Conservation (phyloP, 2,329 filamentous ascomycete species). For the Stagonosporopsis cucurbitacearum region DNA sequence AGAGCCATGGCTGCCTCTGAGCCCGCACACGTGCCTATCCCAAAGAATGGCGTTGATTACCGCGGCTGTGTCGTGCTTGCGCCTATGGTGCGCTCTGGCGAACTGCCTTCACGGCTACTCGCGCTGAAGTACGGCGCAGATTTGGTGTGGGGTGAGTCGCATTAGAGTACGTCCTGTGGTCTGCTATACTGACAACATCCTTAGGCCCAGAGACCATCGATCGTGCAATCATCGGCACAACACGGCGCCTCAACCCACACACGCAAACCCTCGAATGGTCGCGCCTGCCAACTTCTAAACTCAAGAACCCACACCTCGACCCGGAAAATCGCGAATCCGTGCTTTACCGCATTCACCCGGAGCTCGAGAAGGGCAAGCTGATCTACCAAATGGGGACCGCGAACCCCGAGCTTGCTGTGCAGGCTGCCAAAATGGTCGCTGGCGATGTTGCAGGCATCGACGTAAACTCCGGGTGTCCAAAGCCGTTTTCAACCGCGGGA, state of each 20-base stretch:
- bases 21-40: conserved; percentile 76
- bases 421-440: conserved; percentile 83
- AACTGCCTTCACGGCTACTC: conserved; percentile 85
- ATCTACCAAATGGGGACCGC: conserved; percentile 95
- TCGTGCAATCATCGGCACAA: conserved; percentile 86
- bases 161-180: background rate
- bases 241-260: conserved; percentile 74
- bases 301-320: conserved; percentile 63
- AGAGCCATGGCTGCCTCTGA: conserved; percentile 40
- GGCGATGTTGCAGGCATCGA: conserved; percentile 91
- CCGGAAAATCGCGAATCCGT: conserved; percentile 66
- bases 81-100: conserved; percentile 97
- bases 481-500: conserved; percentile 90
- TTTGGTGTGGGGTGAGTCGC: conserved; percentile 82
- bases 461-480: conserved; percentile 97
- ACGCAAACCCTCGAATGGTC: conserved; percentile 87
- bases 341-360: conserved; percentile 84
- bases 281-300: conserved; percentile 73
- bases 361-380: conserved; percentile 73
- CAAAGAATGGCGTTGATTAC: conserved; percentile 88
- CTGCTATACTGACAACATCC: conserved; percentile 10
- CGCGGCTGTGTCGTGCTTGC: conserved; percentile 92
- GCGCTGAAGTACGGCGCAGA: conserved; percentile 96
- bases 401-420: conserved; percentile 79
- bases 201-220: conserved; percentile 92